Percentiles rank a stretch among this genome's conserved stretches.
phyloP scores from a whole-genome alignment of 306 rosid genomes.

The Begonia fuchsioides region DNA sequence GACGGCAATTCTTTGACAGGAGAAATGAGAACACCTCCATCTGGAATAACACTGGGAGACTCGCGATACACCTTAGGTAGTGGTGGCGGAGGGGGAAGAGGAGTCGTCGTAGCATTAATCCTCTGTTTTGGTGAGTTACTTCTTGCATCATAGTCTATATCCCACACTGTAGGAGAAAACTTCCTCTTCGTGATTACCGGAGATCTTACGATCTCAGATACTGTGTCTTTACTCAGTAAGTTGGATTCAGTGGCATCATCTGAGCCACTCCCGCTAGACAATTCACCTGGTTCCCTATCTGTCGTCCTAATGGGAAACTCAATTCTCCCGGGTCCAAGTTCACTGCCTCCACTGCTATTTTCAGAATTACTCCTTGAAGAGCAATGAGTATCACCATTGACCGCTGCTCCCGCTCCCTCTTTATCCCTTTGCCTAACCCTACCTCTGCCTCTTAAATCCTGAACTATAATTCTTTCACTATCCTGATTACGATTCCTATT shows the following conservation, averaged over 20 bases:
- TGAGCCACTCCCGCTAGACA: slow-evolving; percentile 87
- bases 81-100: slow-evolving; percentile 47
- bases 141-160: slow-evolving; percentile 28
- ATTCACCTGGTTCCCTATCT: slow-evolving; percentile 90
- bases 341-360: slow-evolving; percentile 11
- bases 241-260: slow-evolving; percentile 74
- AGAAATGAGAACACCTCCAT: slow-evolving; percentile 28
- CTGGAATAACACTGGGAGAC: slow-evolving; percentile 28
- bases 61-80: slow-evolving; percentile 30
- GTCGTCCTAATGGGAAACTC: slow-evolving; percentile 24
- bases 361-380: slow-evolving; percentile 62
- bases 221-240: slow-evolving; percentile 20
- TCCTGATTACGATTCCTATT: slow-evolving; percentile 32
- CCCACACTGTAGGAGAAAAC: slow-evolving; percentile 49
- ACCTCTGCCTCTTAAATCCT: slow-evolving; percentile 42
- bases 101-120: slow-evolving; percentile 7
- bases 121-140: slow-evolving; percentile 17
- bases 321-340: slow-evolving; percentile 42
- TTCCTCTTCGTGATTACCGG: slow-evolving; percentile 53
- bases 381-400: slow-evolving; percentile 33
- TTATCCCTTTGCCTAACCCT: slow-evolving; percentile 54
- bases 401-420: slow-evolving; percentile 39
- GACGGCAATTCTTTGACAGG: too few species aligned
- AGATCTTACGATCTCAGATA: slow-evolving; percentile 34
- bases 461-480: slow-evolving; percentile 26